These are phyloP conservation scores for Peronospora belbahrii DNA, from an alignment of 352 stramenopile genomes.

Conservation along the genomic window DNA sequence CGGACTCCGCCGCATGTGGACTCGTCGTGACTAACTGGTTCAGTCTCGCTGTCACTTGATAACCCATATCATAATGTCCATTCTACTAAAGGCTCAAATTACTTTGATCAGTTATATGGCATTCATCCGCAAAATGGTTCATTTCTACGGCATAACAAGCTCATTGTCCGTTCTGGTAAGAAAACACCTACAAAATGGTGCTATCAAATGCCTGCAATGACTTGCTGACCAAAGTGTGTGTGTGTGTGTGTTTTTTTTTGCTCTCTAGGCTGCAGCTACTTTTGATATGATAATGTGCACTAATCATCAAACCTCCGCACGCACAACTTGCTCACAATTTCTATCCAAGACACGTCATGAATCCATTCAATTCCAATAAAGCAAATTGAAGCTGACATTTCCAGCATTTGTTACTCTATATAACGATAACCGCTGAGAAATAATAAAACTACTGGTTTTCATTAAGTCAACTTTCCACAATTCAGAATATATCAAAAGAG, in stretches of 20 bases:
- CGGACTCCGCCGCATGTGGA: conserved; percentile 5
- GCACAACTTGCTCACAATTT: background rate
- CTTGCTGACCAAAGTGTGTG: too few species aligned
- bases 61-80: too few species aligned
- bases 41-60: background rate
- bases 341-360: background rate
- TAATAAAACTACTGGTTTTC: too few species aligned
- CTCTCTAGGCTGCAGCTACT: background rate
- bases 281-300: background rate
- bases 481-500: too few species aligned
- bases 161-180: conserved; percentile 12
- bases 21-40: conserved; percentile 26
- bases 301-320: background rate
- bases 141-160: conserved; percentile 22
- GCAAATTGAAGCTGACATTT: too few species aligned
- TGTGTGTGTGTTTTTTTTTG: background rate
- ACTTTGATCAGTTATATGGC: conserved; percentile 20
- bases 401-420: too few species aligned
- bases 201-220: background rate
- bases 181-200: background rate
- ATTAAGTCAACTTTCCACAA: too few species aligned
- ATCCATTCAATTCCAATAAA: background rate
- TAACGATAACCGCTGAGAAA: too few species aligned
- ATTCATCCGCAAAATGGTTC: conserved; percentile 23
- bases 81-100: too few species aligned